Evolutionary conservation across 805 yeast genomes (phyloP).

Genomic region (Saccharomycopsis malanga): DNA sequence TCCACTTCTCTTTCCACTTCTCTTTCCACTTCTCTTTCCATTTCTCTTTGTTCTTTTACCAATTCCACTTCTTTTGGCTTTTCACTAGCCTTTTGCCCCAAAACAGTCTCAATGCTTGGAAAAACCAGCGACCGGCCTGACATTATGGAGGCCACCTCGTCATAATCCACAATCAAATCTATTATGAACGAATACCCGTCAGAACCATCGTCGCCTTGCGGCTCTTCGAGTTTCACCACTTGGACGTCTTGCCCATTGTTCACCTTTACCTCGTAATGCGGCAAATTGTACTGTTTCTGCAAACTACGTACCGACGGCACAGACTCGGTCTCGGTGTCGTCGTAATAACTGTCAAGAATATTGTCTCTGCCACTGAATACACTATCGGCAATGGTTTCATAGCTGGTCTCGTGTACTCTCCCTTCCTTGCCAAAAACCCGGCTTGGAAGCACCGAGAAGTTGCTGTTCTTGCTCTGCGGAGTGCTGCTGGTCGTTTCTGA

Average conservation of each 20-base stretch:
- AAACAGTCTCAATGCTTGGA: too few relatives aligned
- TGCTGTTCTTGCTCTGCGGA: constrained; percentile 1
- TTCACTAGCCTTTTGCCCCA: too few relatives aligned
- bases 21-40: too few relatives aligned
- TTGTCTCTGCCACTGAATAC: constrained; percentile 12
- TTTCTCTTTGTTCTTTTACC: too few relatives aligned
- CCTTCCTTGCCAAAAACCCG: neutral
- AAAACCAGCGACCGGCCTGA: neutral
- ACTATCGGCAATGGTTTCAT: constrained; percentile 13
- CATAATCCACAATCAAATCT: constrained; percentile 21
- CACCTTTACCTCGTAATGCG: constrained; percentile 6
- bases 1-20: too few relatives aligned
- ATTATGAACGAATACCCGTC: constrained; percentile 20
- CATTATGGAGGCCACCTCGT: constrained; percentile 10
- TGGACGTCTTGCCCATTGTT: constrained; percentile 1
- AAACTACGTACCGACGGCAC: neutral
- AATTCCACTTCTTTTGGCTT: too few relatives aligned
- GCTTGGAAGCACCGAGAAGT: neutral
- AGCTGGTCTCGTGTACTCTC: neutral
- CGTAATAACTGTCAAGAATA: constrained; percentile 5
- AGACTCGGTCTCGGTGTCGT: constrained; percentile 19
- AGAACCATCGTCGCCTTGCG: constrained; percentile 4
- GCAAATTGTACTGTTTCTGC: neutral
- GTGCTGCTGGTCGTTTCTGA: neutral
- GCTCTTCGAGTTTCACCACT: neutral